Conservation (phyloP, 1,284 basidiomycete genomes). For the Ceratobasidium sp. region DNA sequence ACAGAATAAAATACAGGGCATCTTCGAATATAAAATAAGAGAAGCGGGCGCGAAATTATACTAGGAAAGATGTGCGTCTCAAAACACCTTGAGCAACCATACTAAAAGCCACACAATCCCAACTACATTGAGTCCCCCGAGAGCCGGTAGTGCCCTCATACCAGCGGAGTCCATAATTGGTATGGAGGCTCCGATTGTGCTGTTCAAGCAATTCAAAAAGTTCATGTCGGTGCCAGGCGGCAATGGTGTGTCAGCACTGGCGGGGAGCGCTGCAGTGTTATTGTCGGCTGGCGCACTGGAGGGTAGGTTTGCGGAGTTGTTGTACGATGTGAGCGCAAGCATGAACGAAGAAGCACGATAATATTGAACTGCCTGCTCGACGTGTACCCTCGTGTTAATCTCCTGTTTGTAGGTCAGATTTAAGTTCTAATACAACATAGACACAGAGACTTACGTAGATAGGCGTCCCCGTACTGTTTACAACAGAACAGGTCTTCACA, state of each 20-base stretch:
- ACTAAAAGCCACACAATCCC: conserved; percentile 24
- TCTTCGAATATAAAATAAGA: too few relatives aligned
- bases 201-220: conserved; percentile 44
- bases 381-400: conserved; percentile 39
- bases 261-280: conserved; percentile 11
- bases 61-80: not conserved
- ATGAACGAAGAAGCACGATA: conserved; percentile 51
- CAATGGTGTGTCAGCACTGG: conserved; percentile 37
- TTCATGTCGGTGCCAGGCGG: conserved; percentile 42
- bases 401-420: conserved; percentile 3
- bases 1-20: too few relatives aligned
- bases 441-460: conserved; percentile 16
- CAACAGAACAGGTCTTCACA: conserved; percentile 47
- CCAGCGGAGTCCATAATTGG: conserved; percentile 42
- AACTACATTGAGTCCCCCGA: conserved; percentile 16
- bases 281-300: conserved; percentile 39
- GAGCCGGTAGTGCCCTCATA: not conserved
- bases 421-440: too few relatives aligned
- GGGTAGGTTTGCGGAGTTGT: conserved; percentile 48
- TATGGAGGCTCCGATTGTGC: conserved; percentile 43
- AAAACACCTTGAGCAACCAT: conserved; percentile 27
- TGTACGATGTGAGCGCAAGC: conserved; percentile 49
- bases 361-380: conserved; percentile 51
- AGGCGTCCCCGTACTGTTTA: conserved; percentile 40
- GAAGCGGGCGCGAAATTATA: too few relatives aligned